phyloP scores from a whole-genome alignment of 2,329 filamentous ascomycete species.

The Dactylellina sp. region DNA sequence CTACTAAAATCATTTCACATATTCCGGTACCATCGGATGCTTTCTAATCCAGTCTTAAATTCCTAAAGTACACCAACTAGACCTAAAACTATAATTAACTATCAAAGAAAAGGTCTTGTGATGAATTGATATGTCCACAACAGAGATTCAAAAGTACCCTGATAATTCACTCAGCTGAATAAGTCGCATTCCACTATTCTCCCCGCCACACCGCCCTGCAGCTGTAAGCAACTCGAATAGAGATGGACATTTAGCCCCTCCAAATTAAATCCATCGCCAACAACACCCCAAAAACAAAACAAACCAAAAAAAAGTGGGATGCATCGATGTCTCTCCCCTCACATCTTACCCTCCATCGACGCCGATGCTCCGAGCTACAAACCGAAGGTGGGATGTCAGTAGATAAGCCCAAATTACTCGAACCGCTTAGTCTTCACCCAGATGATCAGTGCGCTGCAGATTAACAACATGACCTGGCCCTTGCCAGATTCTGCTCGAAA shows the following conservation, averaged over 20 bases:
- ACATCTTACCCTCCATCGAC: too few species aligned
- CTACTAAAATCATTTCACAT: too few species aligned
- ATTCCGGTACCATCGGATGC: too few species aligned
- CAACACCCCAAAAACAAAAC: neutral
- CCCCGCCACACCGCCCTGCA: too few species aligned
- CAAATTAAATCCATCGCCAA: neutral
- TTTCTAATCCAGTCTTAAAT: too few species aligned
- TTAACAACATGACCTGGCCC: neutral
- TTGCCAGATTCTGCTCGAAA: too few species aligned
- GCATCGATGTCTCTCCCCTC: neutral
- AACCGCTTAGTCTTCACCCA: constrained; percentile 8
- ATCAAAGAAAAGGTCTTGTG: neutral
- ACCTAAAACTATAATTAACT: neutral
- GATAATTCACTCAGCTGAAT: constrained; percentile 27
- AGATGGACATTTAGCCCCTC: neutral
- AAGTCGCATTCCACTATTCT: neutral
- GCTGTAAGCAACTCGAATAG: neutral
- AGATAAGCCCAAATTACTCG: constrained; percentile 8
- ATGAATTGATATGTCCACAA: neutral
- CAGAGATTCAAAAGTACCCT: constrained; percentile 32
- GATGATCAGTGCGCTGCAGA: constrained; percentile 21
- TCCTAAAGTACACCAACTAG: too few species aligned
- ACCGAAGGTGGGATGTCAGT: constrained; percentile 34
- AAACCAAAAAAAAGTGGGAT: constrained; percentile 11
- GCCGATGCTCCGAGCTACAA: constrained; percentile 25